Base-by-base conservation (phyloP, 1,139 yeast genomes). In the Yamadazyma songkhlaensis region DNA sequence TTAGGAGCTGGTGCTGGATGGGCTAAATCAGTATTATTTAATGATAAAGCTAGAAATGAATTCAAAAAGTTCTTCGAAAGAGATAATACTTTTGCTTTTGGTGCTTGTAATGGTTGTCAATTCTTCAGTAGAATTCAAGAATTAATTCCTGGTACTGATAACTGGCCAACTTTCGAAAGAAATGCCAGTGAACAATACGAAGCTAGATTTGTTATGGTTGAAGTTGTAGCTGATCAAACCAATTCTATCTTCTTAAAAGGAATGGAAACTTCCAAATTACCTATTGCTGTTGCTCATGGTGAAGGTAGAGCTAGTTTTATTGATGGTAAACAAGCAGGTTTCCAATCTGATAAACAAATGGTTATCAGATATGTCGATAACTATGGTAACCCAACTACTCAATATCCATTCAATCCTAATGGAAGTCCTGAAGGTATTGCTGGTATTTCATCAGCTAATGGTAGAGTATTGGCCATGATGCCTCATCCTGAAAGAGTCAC, bases 81-180 rank as follows among this genome's bases (percentile, higher is more conserved):
- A 64, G 67, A 70, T 17, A 95, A 92, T 56, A 92, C 98, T 1
- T 94, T 94, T 70, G 96, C 97, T n/a, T 81, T 92, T 54, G 99
- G 98, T 63, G 96, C 96, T 34, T 94, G 99, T 74, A 94, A 94
- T 59, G 99, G 99, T 44, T 94, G 99, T 69, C 99, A 94, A 65
- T 94, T 94, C 71, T 68, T 92, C 56, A 83, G 96, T 44, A 82
- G 92, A 65, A 78, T 94, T 47, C 86, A 89, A 51, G 82, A 79
- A 48, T 75, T 94, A 54, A 88, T 94, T 46, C 97, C 97, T 25
- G 98, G 97, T 36, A 84, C 97, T 45, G 95, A 85, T 49, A 72
- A 81, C 71, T 94, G 99, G 99, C 99, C 99, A 44, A 77, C 88
- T 10, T 94, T 94, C 58, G 97, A 89, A 68, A 82, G 90, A 61